A percentile compares a stretch with the other conserved stretches of the same genome.
phyloP scores from a whole-genome alignment of 192 early-diverging fungal species.

The Backusella luteola region DNA sequence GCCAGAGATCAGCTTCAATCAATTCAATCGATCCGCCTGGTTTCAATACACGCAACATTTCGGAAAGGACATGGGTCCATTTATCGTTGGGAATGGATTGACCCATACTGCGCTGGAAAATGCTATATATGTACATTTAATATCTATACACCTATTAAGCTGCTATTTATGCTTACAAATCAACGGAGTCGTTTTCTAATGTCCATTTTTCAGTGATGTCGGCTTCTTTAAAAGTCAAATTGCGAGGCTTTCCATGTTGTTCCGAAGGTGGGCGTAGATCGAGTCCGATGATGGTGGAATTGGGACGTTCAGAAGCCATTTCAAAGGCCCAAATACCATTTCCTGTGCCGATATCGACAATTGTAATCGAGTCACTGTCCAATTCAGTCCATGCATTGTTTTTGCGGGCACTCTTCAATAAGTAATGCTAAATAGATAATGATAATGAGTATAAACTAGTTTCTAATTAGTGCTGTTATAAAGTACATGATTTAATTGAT shows the following conservation, averaged over 20 bases:
- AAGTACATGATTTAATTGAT: not conserved
- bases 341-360: slow-evolving; percentile 37
- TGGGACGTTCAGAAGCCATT: slow-evolving; percentile 28
- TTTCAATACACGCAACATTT: slow-evolving; percentile 33
- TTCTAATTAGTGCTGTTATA: not conserved
- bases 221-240: slow-evolving; percentile 20
- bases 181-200: slow-evolving; percentile 30
- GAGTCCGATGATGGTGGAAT: slow-evolving; percentile 24
- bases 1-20: slow-evolving; percentile 32
- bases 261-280: slow-evolving; percentile 25
- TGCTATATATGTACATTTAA: slow-evolving; percentile 11
- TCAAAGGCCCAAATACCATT: slow-evolving; percentile 41
- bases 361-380: not conserved
- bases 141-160: not conserved
- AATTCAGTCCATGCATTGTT: slow-evolving; percentile 30
- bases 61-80: slow-evolving; percentile 26
- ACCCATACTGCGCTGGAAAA: slow-evolving; percentile 36
- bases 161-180: slow-evolving; percentile 25
- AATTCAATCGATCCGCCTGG: slow-evolving; percentile 34
- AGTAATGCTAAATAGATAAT: slow-evolving; percentile 31
- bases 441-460: slow-evolving; percentile 1
- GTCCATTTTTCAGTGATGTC: slow-evolving; percentile 32
- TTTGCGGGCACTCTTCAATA: slow-evolving; percentile 34
- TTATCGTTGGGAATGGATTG: slow-evolving; percentile 16
- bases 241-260: slow-evolving; percentile 26